These are phyloP conservation scores for Cladosporium velox DNA, from an alignment of 2,329 filamentous ascomycete species.

Conservation along the genomic window DNA sequence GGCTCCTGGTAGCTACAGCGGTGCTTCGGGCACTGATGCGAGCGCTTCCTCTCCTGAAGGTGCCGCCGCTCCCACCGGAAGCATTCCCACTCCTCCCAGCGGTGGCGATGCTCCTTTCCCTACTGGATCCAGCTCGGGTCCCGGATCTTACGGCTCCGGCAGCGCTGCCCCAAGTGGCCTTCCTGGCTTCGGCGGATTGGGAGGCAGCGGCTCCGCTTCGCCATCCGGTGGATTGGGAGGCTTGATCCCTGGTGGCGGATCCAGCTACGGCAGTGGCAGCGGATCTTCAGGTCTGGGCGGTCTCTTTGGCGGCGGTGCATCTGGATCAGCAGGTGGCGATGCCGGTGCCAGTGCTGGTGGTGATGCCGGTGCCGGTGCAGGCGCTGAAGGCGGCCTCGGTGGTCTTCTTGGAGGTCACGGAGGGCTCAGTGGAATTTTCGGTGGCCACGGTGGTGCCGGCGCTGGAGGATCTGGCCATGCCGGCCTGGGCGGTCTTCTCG, in stretches of 20 bases:
- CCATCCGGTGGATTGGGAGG: not conserved
- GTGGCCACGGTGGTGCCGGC: not conserved
- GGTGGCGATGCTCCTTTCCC: constrained; percentile 1
- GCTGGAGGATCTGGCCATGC: not conserved
- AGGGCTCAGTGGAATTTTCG: not conserved
- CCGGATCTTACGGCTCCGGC: not conserved
- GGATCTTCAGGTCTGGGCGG: not conserved
- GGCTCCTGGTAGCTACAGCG: not conserved
- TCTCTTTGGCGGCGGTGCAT: not conserved
- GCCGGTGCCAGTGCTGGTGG: too few species aligned
- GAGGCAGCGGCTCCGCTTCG: not conserved
- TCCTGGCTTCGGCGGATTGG: not conserved
- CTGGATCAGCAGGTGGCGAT: not conserved
- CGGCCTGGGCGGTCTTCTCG: not conserved
- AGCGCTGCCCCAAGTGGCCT: not conserved
- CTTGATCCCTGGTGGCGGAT: not conserved
- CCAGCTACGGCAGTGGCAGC: not conserved
- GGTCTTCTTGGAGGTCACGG: not conserved
- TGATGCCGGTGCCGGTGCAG: too few species aligned
- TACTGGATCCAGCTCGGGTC: not conserved
- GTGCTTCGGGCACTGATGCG: not conserved
- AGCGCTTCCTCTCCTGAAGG: constrained; percentile 12
- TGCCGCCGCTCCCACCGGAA: constrained; percentile 12
- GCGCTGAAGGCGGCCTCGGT: not conserved
- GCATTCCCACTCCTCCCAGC: not conserved